Conservation (phyloP, 768 basidiomycete genomes). For the Leccinum barrowsii region DNA sequence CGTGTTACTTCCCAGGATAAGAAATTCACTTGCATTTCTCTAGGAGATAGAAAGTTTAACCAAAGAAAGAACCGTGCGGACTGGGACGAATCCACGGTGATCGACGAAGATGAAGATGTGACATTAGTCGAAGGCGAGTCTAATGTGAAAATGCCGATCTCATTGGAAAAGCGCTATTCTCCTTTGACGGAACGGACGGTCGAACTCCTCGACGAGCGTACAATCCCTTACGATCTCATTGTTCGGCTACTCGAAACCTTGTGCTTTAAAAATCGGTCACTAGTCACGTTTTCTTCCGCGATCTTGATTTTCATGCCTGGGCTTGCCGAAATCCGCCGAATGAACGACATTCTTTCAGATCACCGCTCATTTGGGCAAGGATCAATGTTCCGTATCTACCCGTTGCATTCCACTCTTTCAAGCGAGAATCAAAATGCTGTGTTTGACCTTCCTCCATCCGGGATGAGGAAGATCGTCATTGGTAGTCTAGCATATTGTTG, state of each 20-base stretch:
- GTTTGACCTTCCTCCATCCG: slow-evolving; percentile 80
- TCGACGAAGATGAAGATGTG: slow-evolving; percentile 67
- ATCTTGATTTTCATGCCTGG: slow-evolving; percentile 94
- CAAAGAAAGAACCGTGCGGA: slow-evolving; percentile 60
- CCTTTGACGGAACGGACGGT: slow-evolving; percentile 69
- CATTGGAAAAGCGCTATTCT: slow-evolving; percentile 80
- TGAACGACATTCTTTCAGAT: slow-evolving; percentile 77
- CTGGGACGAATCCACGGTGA: slow-evolving; percentile 72
- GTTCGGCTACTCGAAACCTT: slow-evolving; percentile 76
- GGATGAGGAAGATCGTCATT: slow-evolving; percentile 90
- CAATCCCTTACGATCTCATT: slow-evolving; percentile 91
- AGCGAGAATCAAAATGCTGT: slow-evolving; percentile 88
- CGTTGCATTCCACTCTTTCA: slow-evolving; percentile 90
- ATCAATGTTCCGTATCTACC: slow-evolving; percentile 69
- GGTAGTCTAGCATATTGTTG: slow-evolving; percentile 41
- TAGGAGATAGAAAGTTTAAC: slow-evolving; percentile 66
- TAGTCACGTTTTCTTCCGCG: slow-evolving; percentile 65
- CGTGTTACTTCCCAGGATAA: neutral
- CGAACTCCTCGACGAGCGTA: slow-evolving; percentile 81
- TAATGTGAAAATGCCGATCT: slow-evolving; percentile 32
- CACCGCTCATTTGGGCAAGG: slow-evolving; percentile 68
- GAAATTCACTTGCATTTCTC: neutral
- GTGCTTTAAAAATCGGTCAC: slow-evolving; percentile 62
- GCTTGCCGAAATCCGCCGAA: slow-evolving; percentile 84
- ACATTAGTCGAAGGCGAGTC: slow-evolving; percentile 19